Evolutionary conservation across 176 grass and related monocot species (phyloP).

Genomic region (Triticum urartu): DNA sequence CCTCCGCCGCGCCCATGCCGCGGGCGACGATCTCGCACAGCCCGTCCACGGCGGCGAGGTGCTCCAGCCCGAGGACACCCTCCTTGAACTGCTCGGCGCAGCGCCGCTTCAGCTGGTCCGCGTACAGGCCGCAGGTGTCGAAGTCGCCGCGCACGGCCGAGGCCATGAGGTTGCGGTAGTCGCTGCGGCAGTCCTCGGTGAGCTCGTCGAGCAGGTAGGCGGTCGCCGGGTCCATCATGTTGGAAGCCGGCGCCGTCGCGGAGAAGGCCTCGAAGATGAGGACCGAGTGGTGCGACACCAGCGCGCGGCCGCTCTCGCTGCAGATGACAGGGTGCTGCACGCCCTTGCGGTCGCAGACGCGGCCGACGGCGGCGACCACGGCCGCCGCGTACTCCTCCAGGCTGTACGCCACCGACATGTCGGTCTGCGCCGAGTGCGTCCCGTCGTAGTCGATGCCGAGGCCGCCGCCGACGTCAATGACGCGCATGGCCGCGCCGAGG

Average conservation of each 20-base stretch:
- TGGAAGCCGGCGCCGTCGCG: conserved; percentile 13
- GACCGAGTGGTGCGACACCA: conserved; percentile 95
- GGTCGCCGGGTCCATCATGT: conserved; percentile 34
- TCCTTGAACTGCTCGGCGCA: conserved; percentile 89
- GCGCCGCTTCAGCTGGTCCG: conserved; percentile 78
- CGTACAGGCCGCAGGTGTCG: conserved; percentile 65
- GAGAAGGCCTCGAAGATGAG: conserved; percentile 92
- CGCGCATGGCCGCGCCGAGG: conserved; percentile 76
- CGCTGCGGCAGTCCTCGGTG: conserved; percentile 64
- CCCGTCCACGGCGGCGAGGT: conserved; percentile 75
- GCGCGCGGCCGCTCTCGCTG: conserved; percentile 91
- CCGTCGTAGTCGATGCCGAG: conserved; percentile 93
- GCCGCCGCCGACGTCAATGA: conserved; percentile 82
- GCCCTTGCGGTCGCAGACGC: conserved; percentile 69
- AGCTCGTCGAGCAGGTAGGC: conserved; percentile 65
- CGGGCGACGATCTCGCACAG: conserved; percentile 78
- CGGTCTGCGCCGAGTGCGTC: conserved; percentile 64
- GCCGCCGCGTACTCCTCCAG: conserved; percentile 83
- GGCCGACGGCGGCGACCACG: conserved; percentile 63
- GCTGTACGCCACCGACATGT: conserved; percentile 84
- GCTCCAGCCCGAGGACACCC: conserved; percentile 63
- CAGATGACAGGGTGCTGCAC: conserved; percentile 83
- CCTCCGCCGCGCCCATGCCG: conserved; percentile 56
- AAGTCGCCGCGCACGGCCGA: conserved; percentile 57
- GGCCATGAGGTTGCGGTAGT: conserved; percentile 87